Evolutionary conservation across 1,284 basidiomycete species (phyloP).

Genomic region (Cutaneotrichosporon sp.): DNA sequence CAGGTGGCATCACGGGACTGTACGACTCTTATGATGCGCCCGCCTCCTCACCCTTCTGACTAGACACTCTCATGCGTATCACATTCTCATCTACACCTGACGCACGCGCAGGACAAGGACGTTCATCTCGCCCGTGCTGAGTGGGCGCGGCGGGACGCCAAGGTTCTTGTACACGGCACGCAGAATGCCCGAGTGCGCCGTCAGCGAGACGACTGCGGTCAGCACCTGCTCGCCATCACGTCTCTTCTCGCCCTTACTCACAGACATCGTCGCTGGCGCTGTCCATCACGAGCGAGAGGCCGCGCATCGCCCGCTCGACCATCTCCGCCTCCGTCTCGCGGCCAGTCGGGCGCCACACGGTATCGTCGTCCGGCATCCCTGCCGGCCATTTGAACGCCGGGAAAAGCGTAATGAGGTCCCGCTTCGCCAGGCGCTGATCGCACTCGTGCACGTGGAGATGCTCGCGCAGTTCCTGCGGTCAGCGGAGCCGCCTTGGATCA

Average conservation of each 20-base stretch:
- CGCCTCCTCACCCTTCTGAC: too few species aligned
- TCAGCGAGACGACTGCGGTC: constrained; percentile 21
- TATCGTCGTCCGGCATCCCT: constrained; percentile 25
- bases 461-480: constrained; percentile 30
- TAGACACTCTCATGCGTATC: too few species aligned
- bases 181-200: constrained; percentile 31
- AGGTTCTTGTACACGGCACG: constrained; percentile 31
- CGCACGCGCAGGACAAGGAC: constrained; percentile 31
- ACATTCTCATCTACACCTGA: not conserved
- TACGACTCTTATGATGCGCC: too few species aligned
- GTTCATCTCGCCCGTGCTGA: constrained; percentile 36
- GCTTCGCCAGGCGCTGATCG: constrained; percentile 21
- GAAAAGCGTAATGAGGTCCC: constrained; percentile 21
- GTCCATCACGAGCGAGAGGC: constrained; percentile 24
- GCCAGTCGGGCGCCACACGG: constrained; percentile 25
- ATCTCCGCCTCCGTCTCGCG: constrained; percentile 36
- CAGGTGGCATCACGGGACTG: too few species aligned
- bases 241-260: constrained; percentile 9
- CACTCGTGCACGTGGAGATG: constrained; percentile 35
- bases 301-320: constrained; percentile 21
- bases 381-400: constrained; percentile 23
- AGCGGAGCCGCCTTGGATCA: too few species aligned
- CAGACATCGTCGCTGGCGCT: constrained; percentile 19
- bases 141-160: constrained; percentile 19
- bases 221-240: not conserved